Evolutionary conservation across 352 stramenopile species (phyloP), one percentile per base, ranked within the genome.

Genomic region (Globisporangium camurandrum): DNA sequence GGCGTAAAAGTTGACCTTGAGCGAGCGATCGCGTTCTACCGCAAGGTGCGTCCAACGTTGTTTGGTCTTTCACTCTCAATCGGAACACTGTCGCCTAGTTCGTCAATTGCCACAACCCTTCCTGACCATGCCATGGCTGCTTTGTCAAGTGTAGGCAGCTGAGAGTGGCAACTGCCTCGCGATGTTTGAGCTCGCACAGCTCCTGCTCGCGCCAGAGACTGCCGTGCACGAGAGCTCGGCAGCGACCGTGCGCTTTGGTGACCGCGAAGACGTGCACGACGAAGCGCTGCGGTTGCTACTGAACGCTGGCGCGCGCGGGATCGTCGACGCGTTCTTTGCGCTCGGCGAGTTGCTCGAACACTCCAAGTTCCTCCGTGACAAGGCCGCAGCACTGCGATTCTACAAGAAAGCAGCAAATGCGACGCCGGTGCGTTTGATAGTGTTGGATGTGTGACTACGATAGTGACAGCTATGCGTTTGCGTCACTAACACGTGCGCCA

Each of bases 211-310:
- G 26, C 45, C 23, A 4, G 30, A 31, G 26, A 57, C 23, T 9
- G 7, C 34, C 30, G 51, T 24, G 9, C 10, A 17, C 12, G 37
- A 37, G 20, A 31, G 49, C n/a, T 26, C 27, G 9, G 56, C 59
- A 12, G 58, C 48, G 27, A 53, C 46, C 2, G 40, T 68, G 26
- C 61, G 65, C 17, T 79, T 75, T 39, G 52, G 55, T 50, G 71
- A 86, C 48, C 66, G 64, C 0, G 75, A 85, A 56, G 69, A 82
- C 23, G 58, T 49, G 8, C 74, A 86, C 49, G 74, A 86, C 46
- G 74, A 88, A 57, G 74, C 72, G 16, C 41, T 88, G 28, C 68
- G 61, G 17, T 53, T 86, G 52, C 57, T 86, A 44, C 57, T 88
- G 20, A 81, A 61, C 17, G 74, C 68, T 34, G 68, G 70, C 3